A percentile compares a stretch with the other conserved stretches of the same genome.
Evolutionary conservation across 2,329 filamentous ascomycete species (phyloP).

Genomic region (Trichophyton simii): DNA sequence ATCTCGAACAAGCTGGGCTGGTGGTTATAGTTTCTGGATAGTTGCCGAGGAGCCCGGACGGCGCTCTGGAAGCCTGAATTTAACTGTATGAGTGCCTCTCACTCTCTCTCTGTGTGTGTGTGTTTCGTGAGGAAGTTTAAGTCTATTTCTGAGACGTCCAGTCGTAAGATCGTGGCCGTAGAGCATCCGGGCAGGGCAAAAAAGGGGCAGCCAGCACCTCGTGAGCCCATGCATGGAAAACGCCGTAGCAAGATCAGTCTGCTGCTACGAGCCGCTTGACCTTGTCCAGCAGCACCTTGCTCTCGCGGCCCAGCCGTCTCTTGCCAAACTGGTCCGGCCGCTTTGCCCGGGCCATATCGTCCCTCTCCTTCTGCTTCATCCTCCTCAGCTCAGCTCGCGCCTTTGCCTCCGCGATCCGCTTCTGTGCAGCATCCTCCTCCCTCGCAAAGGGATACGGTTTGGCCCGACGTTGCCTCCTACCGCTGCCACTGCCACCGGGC

Average conservation of each 20-base stretch:
- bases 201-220: no score
- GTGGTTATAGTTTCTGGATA: neutral
- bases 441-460: conserved; percentile 48
- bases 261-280: conserved; percentile 54
- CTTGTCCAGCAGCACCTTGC: conserved; percentile 61
- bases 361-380: conserved; percentile 59
- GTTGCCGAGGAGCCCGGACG: neutral
- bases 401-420: conserved; percentile 45
- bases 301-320: conserved; percentile 71
- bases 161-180: neutral
- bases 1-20: neutral
- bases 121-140: neutral
- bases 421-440: conserved; percentile 55
- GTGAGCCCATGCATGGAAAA: no score
- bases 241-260: neutral
- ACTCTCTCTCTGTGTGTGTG: neutral
- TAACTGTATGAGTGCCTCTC: neutral
- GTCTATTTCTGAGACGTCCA: neutral
- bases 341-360: conserved; percentile 49
- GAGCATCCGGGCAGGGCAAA: neutral
- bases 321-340: conserved; percentile 55
- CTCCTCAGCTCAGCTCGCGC: conserved; percentile 53
- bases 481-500: conserved; percentile 19
- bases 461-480: conserved; percentile 23
- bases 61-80: neutral